phyloP scores from a whole-genome alignment of 768 basidiomycete genomes.

The Rhizopogon rudus region DNA sequence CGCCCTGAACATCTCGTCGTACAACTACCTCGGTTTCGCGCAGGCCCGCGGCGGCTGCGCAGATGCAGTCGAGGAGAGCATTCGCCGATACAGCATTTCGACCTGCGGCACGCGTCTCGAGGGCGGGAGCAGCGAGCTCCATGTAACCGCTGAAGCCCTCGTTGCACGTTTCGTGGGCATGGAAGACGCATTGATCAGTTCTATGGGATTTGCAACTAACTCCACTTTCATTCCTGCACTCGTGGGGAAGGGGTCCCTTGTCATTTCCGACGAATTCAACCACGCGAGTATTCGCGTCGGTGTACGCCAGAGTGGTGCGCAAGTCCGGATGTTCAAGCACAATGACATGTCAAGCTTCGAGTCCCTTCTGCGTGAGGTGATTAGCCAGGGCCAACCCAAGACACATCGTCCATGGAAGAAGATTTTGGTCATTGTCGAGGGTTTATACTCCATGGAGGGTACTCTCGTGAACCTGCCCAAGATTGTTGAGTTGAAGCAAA shows the following conservation, averaged over 20 bases:
- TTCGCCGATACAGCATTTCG: conserved; percentile 78
- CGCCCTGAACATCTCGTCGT: conserved; percentile 94
- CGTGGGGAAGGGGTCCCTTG: conserved; percentile 83
- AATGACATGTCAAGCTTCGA: conserved; percentile 89
- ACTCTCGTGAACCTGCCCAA: conserved; percentile 81
- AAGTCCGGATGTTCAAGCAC: conserved; percentile 93
- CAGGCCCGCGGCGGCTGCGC: conserved; percentile 91
- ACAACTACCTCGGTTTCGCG: conserved; percentile 99
- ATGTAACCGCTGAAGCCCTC: conserved; percentile 74
- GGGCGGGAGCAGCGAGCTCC: conserved; percentile 84
- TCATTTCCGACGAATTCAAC: conserved; percentile 97
- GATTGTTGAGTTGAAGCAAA: conserved; percentile 82
- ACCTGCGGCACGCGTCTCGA: conserved; percentile 76
- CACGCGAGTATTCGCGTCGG: conserved; percentile 95
- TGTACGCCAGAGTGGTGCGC: conserved; percentile 81
- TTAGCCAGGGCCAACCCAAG: conserved; percentile 96
- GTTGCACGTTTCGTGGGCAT: conserved; percentile 87
- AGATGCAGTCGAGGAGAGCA: conserved; percentile 84
- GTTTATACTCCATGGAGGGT: conserved; percentile 99
- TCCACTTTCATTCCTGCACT: conserved; percentile 91
- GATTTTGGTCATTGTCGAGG: conserved; percentile 92
- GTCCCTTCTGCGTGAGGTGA: conserved; percentile 75
- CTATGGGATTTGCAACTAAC: conserved; percentile 97
- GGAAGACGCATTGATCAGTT: conserved; percentile 87
- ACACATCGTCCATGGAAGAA: conserved; percentile 99